Evolutionary conservation across 2,329 filamentous ascomycete genomes (phyloP), one percentile per base, ranked within the genome.

Genomic region (Huntiella abstrusa): DNA sequence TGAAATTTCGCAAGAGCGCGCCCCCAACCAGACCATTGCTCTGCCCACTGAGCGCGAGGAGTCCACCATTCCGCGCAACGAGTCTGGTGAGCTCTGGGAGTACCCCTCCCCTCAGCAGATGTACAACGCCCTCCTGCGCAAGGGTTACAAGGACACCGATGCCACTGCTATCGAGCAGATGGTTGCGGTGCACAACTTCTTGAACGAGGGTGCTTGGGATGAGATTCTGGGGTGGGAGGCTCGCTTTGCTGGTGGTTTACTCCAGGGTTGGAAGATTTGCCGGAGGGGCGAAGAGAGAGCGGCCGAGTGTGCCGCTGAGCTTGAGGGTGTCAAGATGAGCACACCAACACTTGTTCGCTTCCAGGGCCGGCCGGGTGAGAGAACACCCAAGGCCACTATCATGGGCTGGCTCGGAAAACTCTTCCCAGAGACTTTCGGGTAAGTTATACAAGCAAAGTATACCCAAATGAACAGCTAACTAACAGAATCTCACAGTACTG

Each of bases 31-130:
- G 62, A 71, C 73, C 3, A 63, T 82, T 19, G 67, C 70, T 17
- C 74, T 98, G 1, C 83, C 87, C 0, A 81, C 87, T 2, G 73
- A 77, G 5, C 82, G 91, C 54, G 86, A 95, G 61, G 65, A 73
- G 28, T 93, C 84, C 1, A 86, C 87, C 1, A 98, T 98, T 54
- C 91, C 91, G n/a, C 82, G 82, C 54, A 84, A 83, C 56, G 77
- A 81, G 50, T 72, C 75, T 41, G 71, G 78, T 45, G 75, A 77
- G 41, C 92, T 83, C 56, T 98, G 91, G 91, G 91, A 96, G 62
- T 98, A 98, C 59, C 91, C 91, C 0, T 95, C 86, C 0, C 88
- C 91, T 0, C 91, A 98, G 65, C 91, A 98, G 63, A 98, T 98
- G 91, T 98, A 96, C 70, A 96, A 98, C 58, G 91, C 91, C 5